Percentiles rank a stretch among this genome's conserved stretches.
Conservation (phyloP, 352 stramenopile species). For the Globisporangium recalcitrans region DNA sequence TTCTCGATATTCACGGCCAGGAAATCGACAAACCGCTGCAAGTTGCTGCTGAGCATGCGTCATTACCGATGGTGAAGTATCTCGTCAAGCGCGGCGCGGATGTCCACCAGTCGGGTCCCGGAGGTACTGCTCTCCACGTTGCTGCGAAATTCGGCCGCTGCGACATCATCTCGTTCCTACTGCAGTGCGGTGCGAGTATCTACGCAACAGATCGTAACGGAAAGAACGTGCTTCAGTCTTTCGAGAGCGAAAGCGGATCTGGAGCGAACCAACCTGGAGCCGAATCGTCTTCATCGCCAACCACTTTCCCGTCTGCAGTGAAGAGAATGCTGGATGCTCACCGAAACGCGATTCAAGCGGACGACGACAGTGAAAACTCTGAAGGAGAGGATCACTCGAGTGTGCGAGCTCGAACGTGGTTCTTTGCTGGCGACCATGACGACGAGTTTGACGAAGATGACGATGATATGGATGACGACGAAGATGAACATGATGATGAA, state of each 20-base stretch:
- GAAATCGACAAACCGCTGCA: conserved; percentile 69
- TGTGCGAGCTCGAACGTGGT: conserved; percentile 26
- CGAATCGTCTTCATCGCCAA: background rate
- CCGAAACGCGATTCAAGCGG: conserved; percentile 21
- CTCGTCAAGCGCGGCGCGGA: conserved; percentile 75
- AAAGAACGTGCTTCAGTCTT: conserved; percentile 41
- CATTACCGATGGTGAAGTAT: conserved; percentile 69
- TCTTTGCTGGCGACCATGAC: conserved; percentile 39
- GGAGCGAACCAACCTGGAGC: background rate
- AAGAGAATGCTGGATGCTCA: conserved; percentile 54
- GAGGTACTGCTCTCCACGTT: conserved; percentile 63
- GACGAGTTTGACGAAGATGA: conserved; percentile 43
- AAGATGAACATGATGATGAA: conserved; percentile 54
- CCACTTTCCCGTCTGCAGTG: conserved; percentile 31
- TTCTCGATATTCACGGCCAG: conserved; percentile 37
- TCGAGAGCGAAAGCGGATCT: conserved; percentile 16
- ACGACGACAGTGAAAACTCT: conserved; percentile 48
- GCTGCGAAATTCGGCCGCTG: conserved; percentile 56
- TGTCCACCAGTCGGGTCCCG: conserved; percentile 44
- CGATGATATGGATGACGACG: conserved; percentile 49
- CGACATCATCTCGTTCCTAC: conserved; percentile 65
- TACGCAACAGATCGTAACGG: conserved; percentile 44
- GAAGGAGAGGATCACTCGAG: conserved; percentile 31
- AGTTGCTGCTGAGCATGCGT: conserved; percentile 51
- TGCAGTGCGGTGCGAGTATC: conserved; percentile 70